Conservation (phyloP, 2,329 filamentous ascomycete genomes). For the Simplicillium sp. region DNA sequence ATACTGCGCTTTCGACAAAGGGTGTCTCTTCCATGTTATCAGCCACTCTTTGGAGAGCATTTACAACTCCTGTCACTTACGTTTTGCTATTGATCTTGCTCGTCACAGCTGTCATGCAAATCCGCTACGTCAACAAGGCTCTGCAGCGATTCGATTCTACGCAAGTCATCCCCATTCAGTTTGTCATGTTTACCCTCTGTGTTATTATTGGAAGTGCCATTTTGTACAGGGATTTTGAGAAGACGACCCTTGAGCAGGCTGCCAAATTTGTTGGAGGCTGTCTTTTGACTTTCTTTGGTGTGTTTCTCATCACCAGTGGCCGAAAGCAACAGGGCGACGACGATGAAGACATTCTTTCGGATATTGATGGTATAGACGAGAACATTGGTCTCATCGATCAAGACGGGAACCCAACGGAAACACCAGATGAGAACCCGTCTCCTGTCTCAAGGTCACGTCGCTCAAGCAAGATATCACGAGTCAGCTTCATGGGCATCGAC, state of each 20-base stretch:
- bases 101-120: constrained; percentile 86
- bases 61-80: constrained; percentile 89
- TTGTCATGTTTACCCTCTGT: constrained; percentile 90
- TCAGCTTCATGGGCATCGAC: constrained; percentile 25
- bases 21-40: constrained; percentile 93
- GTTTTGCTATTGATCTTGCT: constrained; percentile 71
- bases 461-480: constrained; percentile 37
- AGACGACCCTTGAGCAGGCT: constrained; percentile 62
- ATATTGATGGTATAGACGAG: constrained; percentile 52
- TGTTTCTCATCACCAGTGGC: constrained; percentile 94
- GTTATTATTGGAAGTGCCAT: constrained; percentile 92
- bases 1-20: constrained; percentile 94
- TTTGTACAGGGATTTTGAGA: constrained; percentile 90
- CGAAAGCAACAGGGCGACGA: constrained; percentile 50
- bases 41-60: constrained; percentile 77
- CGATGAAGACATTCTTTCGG: constrained; percentile 45
- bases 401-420: constrained; percentile 14
- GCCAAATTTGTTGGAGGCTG: constrained; percentile 86
- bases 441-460: constrained; percentile 28
- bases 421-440: constrained; percentile 16
- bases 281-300: constrained; percentile 84
- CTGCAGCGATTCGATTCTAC: constrained; percentile 94
- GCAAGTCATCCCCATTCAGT: constrained; percentile 95
- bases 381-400: constrained; percentile 52
- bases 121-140: constrained; percentile 84